Evolutionary conservation across 2,329 filamentous ascomycete species (phyloP).

Genomic region (Aspergillus sp.): DNA sequence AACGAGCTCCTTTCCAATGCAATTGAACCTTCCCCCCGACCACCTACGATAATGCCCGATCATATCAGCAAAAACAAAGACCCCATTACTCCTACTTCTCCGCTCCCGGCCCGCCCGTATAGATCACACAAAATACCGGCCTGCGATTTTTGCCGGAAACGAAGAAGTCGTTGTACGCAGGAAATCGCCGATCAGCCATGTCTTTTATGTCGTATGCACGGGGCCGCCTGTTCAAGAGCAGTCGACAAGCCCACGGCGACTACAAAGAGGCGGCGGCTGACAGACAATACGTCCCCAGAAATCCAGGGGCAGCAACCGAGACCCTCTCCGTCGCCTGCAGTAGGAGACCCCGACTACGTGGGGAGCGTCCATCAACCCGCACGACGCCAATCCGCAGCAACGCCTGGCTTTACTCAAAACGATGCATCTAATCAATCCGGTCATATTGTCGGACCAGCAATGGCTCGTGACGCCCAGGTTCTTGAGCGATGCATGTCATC

Average conservation of each 20-base stretch:
- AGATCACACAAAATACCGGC: conserved; percentile 5
- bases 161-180: conserved; percentile 9
- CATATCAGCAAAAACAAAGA: neutral
- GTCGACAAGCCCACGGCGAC: neutral
- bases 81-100: neutral
- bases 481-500: conserved; percentile 6
- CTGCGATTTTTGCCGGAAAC: conserved; percentile 7
- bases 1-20: too few species aligned
- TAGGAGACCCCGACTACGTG: too few species aligned
- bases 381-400: neutral
- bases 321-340: neutral
- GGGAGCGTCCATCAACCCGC: too few species aligned
- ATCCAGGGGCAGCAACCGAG: neutral
- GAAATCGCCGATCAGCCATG: conserved; percentile 8
- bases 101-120: conserved; percentile 1
- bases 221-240: neutral
- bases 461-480: conserved; percentile 9
- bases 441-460: conserved; percentile 4
- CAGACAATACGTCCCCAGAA: neutral
- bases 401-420: neutral
- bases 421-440: conserved; percentile 2
- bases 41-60: neutral
- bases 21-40: neutral
- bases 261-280: neutral
- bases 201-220: conserved; percentile 8